Percentiles rank a stretch among this genome's conserved stretches.
Evolutionary conservation across 23 red algal species (phyloP).

Genomic region (Gracilaria domingensis): DNA sequence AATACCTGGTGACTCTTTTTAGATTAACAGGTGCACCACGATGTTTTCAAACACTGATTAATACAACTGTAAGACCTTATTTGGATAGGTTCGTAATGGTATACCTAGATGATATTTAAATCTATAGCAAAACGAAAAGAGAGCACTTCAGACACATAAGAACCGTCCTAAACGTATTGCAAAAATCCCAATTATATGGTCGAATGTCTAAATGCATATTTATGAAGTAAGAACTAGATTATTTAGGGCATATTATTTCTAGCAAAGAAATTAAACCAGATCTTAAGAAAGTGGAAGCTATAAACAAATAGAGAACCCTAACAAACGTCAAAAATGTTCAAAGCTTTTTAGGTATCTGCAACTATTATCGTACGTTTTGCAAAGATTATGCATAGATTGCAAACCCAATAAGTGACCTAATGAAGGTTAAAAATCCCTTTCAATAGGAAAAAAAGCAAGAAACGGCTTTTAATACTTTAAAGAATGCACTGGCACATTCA

Average conservation of each 20-base stretch:
- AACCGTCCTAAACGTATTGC: conserved; percentile 20
- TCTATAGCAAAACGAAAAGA: conserved; percentile 54
- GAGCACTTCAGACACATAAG: conserved; percentile 39
- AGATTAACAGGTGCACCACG: conserved; percentile 32
- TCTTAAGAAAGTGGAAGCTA: conserved; percentile 44
- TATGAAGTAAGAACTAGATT: conserved; percentile 17
- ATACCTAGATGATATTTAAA: conserved; percentile 57
- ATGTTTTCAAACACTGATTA: conserved; percentile 49
- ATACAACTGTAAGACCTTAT: conserved; percentile 9
- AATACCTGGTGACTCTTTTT: conserved; percentile 55
- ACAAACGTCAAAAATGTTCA: conserved; percentile 31
- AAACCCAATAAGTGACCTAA: conserved; percentile 17
- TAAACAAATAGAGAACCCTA: conserved; percentile 24
- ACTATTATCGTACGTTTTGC: conserved; percentile 43
- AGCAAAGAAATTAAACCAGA: background rate
- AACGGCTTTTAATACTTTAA: conserved; percentile 3
- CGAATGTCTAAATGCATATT: conserved; percentile 25
- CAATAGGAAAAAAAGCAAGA: background rate
- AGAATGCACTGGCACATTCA: background rate
- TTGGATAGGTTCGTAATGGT: conserved; percentile 44
- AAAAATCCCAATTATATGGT: conserved; percentile 11
- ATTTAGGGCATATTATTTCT: conserved; percentile 53
- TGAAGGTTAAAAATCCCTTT: background rate
- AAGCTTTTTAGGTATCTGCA: conserved; percentile 42
- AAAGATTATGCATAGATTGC: conserved; percentile 39